A percentile compares a stretch with the other conserved stretches of the same genome.
Conservation (phyloP, 2,329 filamentous ascomycete species). For the Zasmidium angulare region DNA sequence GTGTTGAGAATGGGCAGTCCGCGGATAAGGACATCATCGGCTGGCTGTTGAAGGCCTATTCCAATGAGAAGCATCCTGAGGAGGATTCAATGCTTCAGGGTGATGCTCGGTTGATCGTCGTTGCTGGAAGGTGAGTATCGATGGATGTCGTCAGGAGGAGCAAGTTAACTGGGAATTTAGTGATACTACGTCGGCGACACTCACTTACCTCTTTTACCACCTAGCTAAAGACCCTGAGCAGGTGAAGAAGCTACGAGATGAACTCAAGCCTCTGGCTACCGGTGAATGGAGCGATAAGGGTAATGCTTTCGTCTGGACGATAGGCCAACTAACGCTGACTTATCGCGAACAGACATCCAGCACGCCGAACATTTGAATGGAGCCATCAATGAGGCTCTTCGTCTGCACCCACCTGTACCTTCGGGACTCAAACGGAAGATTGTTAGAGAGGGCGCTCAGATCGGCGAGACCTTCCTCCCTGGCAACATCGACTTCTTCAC, state of each 20-base stretch:
- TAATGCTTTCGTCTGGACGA: conserved; percentile 3
- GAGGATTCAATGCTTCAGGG: conserved; percentile 27
- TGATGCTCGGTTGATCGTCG: conserved; percentile 33
- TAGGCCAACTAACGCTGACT: background rate
- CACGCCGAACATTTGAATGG: conserved; percentile 37
- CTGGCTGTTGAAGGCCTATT: conserved; percentile 33
- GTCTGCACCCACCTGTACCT: conserved; percentile 42
- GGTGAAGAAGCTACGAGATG: conserved; percentile 35
- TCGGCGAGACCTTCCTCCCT: conserved; percentile 38
- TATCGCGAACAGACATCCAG: conserved; percentile 14
- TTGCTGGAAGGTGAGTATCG: conserved; percentile 35
- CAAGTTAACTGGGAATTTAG: background rate
- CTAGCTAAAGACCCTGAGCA: conserved; percentile 32
- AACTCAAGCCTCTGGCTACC: conserved; percentile 30
- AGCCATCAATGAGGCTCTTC: conserved; percentile 44
- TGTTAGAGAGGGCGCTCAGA: conserved; percentile 37
- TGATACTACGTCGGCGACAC: conserved; percentile 44
- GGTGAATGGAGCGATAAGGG: conserved; percentile 22
- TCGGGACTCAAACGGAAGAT: conserved; percentile 37
- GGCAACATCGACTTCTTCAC: conserved; percentile 24
- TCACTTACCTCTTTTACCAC: conserved; percentile 45
- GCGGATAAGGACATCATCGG: conserved; percentile 27
- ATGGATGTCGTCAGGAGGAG: background rate
- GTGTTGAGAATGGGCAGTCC: conserved; percentile 27
- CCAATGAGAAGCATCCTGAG: conserved; percentile 26